Percentiles rank a stretch among this genome's conserved stretches.
Conservation (phyloP, 2,329 filamentous ascomycete genomes). For the Hymenotorrendiella dingleyae region DNA sequence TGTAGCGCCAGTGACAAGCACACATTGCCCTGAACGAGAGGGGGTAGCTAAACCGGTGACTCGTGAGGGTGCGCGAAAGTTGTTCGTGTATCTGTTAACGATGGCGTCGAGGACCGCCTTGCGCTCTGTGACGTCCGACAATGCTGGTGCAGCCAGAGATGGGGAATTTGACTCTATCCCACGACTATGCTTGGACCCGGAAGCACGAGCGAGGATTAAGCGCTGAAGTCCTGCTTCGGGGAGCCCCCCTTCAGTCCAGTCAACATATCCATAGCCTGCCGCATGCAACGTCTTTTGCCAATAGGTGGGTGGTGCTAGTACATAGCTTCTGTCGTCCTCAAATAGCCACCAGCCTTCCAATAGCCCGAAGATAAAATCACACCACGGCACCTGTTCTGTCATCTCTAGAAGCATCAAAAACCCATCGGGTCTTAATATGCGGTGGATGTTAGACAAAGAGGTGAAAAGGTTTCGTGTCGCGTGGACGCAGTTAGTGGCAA, state of each 20-base stretch:
- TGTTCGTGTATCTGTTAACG: too few species aligned
- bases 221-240: conserved; percentile 4
- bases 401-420: conserved; percentile 17
- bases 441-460: conserved; percentile 6
- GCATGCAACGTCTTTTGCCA: conserved; percentile 10
- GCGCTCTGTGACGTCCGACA: too few species aligned
- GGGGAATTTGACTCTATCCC: too few species aligned
- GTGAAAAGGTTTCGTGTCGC: conserved; percentile 10
- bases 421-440: conserved; percentile 12
- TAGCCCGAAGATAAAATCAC: conserved; percentile 22
- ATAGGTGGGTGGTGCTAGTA: conserved; percentile 1
- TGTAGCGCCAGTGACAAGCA: conserved; percentile 35
- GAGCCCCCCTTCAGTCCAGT: conserved; percentile 11
- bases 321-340: conserved; percentile 18
- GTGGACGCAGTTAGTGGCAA: conserved; percentile 19
- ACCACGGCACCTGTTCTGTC: conserved; percentile 16
- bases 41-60: too few species aligned
- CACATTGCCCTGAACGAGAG: conserved; percentile 5
- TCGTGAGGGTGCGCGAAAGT: too few species aligned
- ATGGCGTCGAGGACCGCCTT: too few species aligned
- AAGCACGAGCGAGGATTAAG: conserved; percentile 10
- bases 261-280: conserved; percentile 6
- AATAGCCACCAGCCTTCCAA: conserved; percentile 25
- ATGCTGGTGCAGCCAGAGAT: too few species aligned
- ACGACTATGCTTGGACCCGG: conserved; percentile 4